Percentiles rank a stretch among this genome's conserved stretches.
These are phyloP conservation scores for Solioccasus polychromus DNA, from an alignment of 768 basidiomycete species.

Conservation along the genomic window DNA sequence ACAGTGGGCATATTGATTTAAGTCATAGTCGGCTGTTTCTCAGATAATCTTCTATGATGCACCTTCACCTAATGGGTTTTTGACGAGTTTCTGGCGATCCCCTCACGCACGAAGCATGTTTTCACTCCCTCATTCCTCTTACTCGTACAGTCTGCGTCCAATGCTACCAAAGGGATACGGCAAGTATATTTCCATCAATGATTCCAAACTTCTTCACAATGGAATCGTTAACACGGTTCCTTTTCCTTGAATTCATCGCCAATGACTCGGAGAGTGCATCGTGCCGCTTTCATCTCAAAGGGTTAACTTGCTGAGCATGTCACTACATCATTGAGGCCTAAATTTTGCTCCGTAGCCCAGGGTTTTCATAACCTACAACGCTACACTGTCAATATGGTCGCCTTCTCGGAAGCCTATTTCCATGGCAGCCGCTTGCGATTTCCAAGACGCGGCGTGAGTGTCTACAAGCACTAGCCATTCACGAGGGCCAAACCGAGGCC, in stretches of 20 bases:
- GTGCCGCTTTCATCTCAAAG: background rate
- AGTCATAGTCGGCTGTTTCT: background rate
- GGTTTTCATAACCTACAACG: too few relatives aligned
- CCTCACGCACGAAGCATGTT: constrained; percentile 8
- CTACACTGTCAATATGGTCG: too few relatives aligned
- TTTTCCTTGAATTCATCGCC: constrained; percentile 16
- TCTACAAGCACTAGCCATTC: too few relatives aligned
- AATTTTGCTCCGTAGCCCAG: too few relatives aligned
- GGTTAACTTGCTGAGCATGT: background rate
- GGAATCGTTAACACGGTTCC: constrained; percentile 20
- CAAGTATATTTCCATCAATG: constrained; percentile 8
- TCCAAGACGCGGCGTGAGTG: too few relatives aligned
- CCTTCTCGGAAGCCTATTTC: too few relatives aligned
- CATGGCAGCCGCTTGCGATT: too few relatives aligned
- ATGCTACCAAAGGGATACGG: constrained; percentile 21
- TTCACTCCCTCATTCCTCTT: constrained; percentile 25
- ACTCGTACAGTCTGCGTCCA: constrained; percentile 20
- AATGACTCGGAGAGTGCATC: constrained; percentile 17
- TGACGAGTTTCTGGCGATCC: constrained; percentile 28
- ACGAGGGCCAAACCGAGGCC: too few relatives aligned
- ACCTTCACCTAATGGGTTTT: constrained; percentile 31
- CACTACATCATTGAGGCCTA: constrained; percentile 41
- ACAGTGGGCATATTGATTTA: constrained; percentile 16
- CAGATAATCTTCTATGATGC: constrained; percentile 51
- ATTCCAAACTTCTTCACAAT: constrained; percentile 8